Base-by-base conservation (phyloP, 23 red algal species). In the Gracilaria caudata region DNA sequence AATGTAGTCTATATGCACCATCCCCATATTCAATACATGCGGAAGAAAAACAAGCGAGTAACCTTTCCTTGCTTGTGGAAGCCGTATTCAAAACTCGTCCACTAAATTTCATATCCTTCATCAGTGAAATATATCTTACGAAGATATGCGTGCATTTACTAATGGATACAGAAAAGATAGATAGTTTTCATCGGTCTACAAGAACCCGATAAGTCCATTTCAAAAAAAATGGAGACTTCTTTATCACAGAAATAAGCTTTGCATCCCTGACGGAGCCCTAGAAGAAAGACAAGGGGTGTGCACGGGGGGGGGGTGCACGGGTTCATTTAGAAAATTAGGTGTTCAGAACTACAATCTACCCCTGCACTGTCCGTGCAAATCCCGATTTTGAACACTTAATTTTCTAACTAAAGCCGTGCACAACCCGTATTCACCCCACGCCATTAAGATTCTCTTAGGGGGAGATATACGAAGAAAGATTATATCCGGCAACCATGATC, bases 1-100 rank as follows among this genome's bases (percentile, higher is more conserved):
- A 87, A 87, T 39, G 46, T 37, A 30, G 83, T 87, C 4, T 32
- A n/a, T 65, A 75, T 55, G 66, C 44, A 17, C 40, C 76, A n/a
- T 87, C 65, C 0, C 53, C 35, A 32, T 34, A 87, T 20, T 66
- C 66, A 32, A 60, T 30, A 16, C 35, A 87, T 54, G 35, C 47
- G 4, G 58, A 63, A 36, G 36, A 68, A 14, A 28, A 29, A 4
- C 35, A 76, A 43, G 34, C 26, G 0, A 51, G 44, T 29, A 87
- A 76, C 41, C 61, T 72, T 16, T n/a, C n/a, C 17, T 36, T 87
- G 57, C 64, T 87, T 3, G 21, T 64, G 1, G 33, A 73, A 43
- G 63, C 66, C 38, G 12, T 87, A 0, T 35, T 10, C 4, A 87
- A 36, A 87, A 73, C 83, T 32, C 43, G 6, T 1, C 19, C 35